These are phyloP conservation scores for Nemania diffusa DNA, from an alignment of 2,329 filamentous ascomycete species.

Conservation along the genomic window DNA sequence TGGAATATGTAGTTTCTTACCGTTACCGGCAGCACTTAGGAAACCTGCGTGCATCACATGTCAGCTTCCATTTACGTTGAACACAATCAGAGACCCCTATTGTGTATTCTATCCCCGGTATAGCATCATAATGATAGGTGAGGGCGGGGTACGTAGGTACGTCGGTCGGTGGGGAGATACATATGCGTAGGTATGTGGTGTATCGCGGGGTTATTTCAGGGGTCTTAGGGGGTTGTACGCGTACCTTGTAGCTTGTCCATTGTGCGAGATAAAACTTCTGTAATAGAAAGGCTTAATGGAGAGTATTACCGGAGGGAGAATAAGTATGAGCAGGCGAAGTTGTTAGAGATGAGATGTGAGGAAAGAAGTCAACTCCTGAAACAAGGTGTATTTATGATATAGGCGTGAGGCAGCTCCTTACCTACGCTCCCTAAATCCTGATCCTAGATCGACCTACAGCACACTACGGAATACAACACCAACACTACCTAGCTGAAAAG, in stretches of 20 bases:
- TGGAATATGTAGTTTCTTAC: conserved; percentile 42
- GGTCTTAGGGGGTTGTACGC: neutral
- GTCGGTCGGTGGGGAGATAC: conserved; percentile 1
- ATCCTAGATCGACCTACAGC: neutral
- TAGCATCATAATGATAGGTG: conserved; percentile 19
- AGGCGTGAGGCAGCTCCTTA: conserved; percentile 33
- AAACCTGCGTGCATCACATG: conserved; percentile 26
- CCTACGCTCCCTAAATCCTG: neutral
- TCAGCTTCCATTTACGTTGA: conserved; percentile 18
- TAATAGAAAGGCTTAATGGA: neutral
- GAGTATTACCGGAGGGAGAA: neutral
- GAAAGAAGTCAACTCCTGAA: neutral
- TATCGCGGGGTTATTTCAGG: conserved; percentile 14
- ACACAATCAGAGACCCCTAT: neutral
- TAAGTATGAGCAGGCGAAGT: neutral
- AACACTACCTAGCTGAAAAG: conserved; percentile 26
- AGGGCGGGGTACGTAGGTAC: conserved; percentile 27
- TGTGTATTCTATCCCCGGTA: neutral
- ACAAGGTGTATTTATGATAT: conserved; percentile 18
- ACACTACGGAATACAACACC: neutral
- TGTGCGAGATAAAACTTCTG: neutral
- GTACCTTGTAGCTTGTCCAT: conserved; percentile 40
- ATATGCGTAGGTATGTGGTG: neutral
- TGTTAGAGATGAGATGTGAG: neutral
- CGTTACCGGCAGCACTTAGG: conserved; percentile 39